Base-by-base conservation (phyloP, 306 rosid species). In the Echinosophora koreensis region DNA sequence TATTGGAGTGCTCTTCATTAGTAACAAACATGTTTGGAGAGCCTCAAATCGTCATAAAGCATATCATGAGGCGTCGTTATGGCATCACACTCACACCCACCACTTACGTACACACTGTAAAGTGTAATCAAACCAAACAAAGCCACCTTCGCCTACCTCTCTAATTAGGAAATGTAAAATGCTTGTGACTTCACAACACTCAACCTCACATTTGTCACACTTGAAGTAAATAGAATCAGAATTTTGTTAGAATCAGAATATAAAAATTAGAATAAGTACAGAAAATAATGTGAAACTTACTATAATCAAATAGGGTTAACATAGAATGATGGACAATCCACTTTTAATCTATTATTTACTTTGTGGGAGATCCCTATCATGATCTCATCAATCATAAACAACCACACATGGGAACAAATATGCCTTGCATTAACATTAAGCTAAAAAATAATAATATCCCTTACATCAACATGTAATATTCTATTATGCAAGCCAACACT, bases 121-220 rank as follows among this genome's bases (percentile, higher is more conserved):
- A 78, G 80, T 49, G 72, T 17, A 82, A 77, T 38, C 67, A 79
- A 82, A 86, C 85, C 80, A 82, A 69, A 1, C 30, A 32, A 1
- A 41, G 42, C 22, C 22, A 22, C 22, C 8, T 60, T 28, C 5
- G 32, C 63, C 65, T 28, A 18, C 30, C 39, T 17, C 52, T 69
- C 11, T 72, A 42, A 5, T 5, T 46, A 28, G 5, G 63, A 57
- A 27, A 27, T 22, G 5, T 4, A 13, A 11, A 13, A 47, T 47
- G 50, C 6, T 47, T 47, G 5, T 47, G 5, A 13, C 12, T 13
- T 13, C 52, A 47, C 15, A 47, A 9, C 52, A 47, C 52, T 1
- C 2, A 12, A 44, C 2, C 50, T 10, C 50, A 10, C 4, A 44
- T 9, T 41, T 41, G 8, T 41, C 32, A 30, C 32, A 3, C 2